Conservation (phyloP, 306 rosid species). For the Vicia faba region DNA sequence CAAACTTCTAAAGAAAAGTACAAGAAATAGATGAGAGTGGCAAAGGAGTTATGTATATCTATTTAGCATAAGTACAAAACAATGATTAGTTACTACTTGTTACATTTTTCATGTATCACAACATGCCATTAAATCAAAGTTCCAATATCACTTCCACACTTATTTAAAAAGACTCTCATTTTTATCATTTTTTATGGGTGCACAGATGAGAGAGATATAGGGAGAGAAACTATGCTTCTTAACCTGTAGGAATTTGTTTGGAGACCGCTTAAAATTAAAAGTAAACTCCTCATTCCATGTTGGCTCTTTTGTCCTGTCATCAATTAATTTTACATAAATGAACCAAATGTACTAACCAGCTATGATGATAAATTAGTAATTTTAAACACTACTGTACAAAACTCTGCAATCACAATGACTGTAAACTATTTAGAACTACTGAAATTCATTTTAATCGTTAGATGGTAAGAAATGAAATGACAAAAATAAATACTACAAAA, state of each 20-base stretch:
- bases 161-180: neutral
- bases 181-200: neutral
- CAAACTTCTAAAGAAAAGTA: neutral
- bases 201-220: constrained; percentile 14
- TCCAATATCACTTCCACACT: constrained; percentile 6
- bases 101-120: neutral
- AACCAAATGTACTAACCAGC: constrained; percentile 15
- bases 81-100: too few species aligned
- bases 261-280: constrained; percentile 68
- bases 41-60: constrained; percentile 2
- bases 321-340: constrained; percentile 35
- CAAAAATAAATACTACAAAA: constrained; percentile 24
- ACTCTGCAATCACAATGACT: too few species aligned
- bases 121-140: neutral
- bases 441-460: too few species aligned
- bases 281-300: constrained; percentile 87
- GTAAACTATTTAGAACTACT: too few species aligned
- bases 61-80: too few species aligned
- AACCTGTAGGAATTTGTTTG: constrained; percentile 72
- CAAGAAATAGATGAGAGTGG: neutral
- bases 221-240: constrained; percentile 39
- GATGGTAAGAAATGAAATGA: too few species aligned
- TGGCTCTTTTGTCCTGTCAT: constrained; percentile 75
- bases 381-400: too few species aligned
- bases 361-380: constrained; percentile 9